A percentile compares a stretch with the other conserved stretches of the same genome.
These are phyloP conservation scores for Salix suchowensis DNA, from an alignment of 345 rosid species.

Conservation along the genomic window DNA sequence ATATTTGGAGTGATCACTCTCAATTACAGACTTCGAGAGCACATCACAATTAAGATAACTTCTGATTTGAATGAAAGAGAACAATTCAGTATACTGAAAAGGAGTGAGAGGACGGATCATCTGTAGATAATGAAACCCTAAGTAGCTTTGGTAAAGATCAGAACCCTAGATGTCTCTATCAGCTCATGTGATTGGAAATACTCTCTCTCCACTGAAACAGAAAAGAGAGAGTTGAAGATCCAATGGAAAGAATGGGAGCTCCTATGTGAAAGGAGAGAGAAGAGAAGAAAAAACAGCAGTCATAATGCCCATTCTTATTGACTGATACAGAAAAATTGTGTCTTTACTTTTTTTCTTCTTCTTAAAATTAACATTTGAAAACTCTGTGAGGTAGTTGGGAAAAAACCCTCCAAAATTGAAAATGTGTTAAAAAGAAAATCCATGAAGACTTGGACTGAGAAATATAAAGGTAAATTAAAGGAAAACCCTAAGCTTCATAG, in stretches of 20 bases:
- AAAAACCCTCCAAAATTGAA: not conserved
- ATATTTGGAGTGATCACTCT: conserved; percentile 17
- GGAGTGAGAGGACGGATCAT: conserved; percentile 12
- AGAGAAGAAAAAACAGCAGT: conserved; percentile 1
- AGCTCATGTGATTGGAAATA: conserved; percentile 10
- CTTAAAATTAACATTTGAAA: not conserved
- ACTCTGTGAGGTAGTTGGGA: not conserved
- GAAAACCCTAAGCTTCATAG: conserved; percentile 2
- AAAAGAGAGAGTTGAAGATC: conserved; percentile 26
- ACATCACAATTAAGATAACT: conserved; percentile 4
- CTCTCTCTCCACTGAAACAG: not conserved
- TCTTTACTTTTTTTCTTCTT: not conserved
- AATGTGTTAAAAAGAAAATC: not conserved
- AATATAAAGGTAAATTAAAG: not conserved
- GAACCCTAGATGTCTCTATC: conserved; percentile 34
- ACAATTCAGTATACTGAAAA: not conserved
- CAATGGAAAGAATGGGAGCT: conserved; percentile 25
- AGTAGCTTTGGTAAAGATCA: conserved; percentile 29
- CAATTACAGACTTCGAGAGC: conserved; percentile 4
- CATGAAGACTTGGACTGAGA: not conserved
- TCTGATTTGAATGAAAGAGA: conserved; percentile 25
- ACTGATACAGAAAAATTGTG: conserved; percentile 6
- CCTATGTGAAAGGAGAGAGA: conserved; percentile 10
- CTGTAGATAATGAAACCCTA: conserved; percentile 35
- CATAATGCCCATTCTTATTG: conserved; percentile 14